Base-by-base conservation (phyloP, 2,329 filamentous ascomycete species). In the Aspergillus aculeatinus region DNA sequence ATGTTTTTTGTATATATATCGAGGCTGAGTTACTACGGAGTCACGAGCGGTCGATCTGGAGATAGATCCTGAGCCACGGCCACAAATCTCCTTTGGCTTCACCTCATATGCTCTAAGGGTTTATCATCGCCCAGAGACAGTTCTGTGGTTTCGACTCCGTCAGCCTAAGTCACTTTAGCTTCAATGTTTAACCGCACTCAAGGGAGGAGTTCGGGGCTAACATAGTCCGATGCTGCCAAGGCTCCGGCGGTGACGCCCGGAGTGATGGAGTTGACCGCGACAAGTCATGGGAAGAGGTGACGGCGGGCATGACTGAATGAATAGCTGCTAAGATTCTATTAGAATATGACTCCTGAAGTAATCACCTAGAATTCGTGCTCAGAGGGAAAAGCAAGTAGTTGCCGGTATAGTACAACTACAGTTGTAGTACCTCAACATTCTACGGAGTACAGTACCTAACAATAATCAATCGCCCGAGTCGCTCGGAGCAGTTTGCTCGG, bases 401-500 rank as follows among this genome's bases (percentile, higher is more conserved):
- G 21, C n/a, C 14, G 33, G 29, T 52, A 39, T 39, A 31, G 23
- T 35, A 52, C 27, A 29, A 29, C 27, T 29, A 29, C 7, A 23
- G 4, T 23, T 23, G 23, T 23, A 23, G 23, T 9, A 9, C 27
- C 7, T 29, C 27, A 35, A 35, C 33, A 14, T 12, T 16, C 12
- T 10, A 29, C n/a, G n/a, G n/a, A n/a, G n/a, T n/a, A n/a, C n/a
- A n/a, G n/a, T n/a, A n/a, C n/a, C n/a, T n/a, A n/a, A n/a, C 27
- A 10, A 29, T 29, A 10, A 29, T 29, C 27, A 10, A 9, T 16
- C 33, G 33, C 33, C 33, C 33, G 33, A 35, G 33, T 35, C 33
- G 19, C 12, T 14, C 7, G 23, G 23, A 19, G 25, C 35, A 21
- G 67, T 72, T 72, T 72, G 69, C 44, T 33, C 51, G 66, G 68